These are phyloP conservation scores for Medicago ruthenica DNA, from an alignment of 306 rosid genomes.

Conservation along the genomic window DNA sequence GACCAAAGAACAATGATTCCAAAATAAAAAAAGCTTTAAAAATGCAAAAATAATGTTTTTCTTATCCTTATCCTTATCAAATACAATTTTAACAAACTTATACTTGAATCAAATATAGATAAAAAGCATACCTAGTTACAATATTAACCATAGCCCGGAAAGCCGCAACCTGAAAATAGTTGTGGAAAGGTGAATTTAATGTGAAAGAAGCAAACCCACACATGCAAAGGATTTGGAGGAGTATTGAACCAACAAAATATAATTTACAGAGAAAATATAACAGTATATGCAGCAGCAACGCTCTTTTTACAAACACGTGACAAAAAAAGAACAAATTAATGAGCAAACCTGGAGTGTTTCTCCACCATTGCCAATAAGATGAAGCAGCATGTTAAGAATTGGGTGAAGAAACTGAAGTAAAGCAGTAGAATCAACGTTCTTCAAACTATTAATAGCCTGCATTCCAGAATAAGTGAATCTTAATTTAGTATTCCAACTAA, in stretches of 20 bases:
- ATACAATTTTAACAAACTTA: conserved; percentile 37
- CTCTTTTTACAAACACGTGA: not conserved
- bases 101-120: conserved; percentile 38
- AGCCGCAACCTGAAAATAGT: conserved; percentile 89
- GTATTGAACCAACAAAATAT: conserved; percentile 15
- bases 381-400: conserved; percentile 95
- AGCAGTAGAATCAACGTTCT: conserved; percentile 99
- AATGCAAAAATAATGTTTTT: not conserved
- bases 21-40: conserved; percentile 8
- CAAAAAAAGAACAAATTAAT: conserved; percentile 32
- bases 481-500: conserved; percentile 33
- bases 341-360: conserved; percentile 94
- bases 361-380: conserved; percentile 99
- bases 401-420: conserved; percentile 99
- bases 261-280: conserved; percentile 22
- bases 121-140: conserved; percentile 77
- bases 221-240: conserved; percentile 20
- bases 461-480: conserved; percentile 40
- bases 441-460: conserved; percentile 99
- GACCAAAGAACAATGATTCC: conserved; percentile 1
- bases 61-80: conserved; percentile 8
- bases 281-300: conserved; percentile 21
- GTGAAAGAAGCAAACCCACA: conserved; percentile 36
- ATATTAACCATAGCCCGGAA: conserved; percentile 99
- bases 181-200: conserved; percentile 39